Conservation (phyloP, 2,329 filamentous ascomycete species). For the Verticillium isaacii region DNA sequence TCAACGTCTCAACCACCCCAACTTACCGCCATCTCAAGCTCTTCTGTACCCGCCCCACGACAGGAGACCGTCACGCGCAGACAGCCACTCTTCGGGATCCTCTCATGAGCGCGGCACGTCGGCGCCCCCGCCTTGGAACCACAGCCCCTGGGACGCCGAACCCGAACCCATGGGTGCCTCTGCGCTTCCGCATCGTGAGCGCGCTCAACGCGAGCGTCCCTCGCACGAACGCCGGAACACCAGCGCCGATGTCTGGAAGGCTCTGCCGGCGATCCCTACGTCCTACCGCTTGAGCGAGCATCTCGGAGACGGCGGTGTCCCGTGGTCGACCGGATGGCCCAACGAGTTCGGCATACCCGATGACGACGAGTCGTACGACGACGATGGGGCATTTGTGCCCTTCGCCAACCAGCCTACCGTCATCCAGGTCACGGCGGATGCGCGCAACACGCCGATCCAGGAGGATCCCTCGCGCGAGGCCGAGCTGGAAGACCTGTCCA, state of each 20-base stretch:
- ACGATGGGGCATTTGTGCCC: background rate
- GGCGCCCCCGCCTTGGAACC: slow-evolving; percentile 42
- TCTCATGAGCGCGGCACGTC: slow-evolving; percentile 42
- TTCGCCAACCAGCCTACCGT: slow-evolving; percentile 1
- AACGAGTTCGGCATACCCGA: slow-evolving; percentile 11
- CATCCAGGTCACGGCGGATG: background rate
- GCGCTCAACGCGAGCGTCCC: slow-evolving; percentile 6
- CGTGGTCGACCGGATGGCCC: background rate
- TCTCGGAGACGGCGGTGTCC: background rate
- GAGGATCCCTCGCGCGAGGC: slow-evolving; percentile 7
- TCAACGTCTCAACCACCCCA: background rate
- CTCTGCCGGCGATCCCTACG: slow-evolving; percentile 32
- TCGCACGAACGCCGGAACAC: background rate
- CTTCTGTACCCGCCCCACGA: background rate
- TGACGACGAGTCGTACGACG: slow-evolving; percentile 7
- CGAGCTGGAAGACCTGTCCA: slow-evolving; percentile 44
- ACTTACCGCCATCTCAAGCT: background rate
- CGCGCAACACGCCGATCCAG: background rate
- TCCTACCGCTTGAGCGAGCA: slow-evolving; percentile 1
- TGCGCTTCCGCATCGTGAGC: slow-evolving; percentile 17
- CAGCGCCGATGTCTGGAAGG: slow-evolving; percentile 31
- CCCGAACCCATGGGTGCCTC: slow-evolving; percentile 21
- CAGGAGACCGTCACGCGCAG: slow-evolving; percentile 10
- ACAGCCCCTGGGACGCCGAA: slow-evolving; percentile 41
- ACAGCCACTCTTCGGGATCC: slow-evolving; percentile 8